phyloP scores from a whole-genome alignment of 768 basidiomycete genomes.

The Tulasnella sp. region DNA sequence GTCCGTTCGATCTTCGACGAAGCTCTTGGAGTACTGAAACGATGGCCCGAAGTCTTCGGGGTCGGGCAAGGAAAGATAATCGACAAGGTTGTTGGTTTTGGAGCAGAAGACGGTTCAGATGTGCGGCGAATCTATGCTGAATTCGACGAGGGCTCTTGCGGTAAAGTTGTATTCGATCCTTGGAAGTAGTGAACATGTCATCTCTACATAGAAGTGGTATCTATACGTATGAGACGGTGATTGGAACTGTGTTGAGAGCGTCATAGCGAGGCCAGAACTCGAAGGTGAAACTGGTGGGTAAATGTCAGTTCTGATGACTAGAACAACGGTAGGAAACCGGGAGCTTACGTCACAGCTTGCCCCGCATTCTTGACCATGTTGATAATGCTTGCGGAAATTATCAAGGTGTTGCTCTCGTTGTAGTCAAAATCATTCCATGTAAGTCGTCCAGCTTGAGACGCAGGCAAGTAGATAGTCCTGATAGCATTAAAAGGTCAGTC shows the following conservation, averaged over 20 bases:
- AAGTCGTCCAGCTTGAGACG: neutral
- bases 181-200: conserved; percentile 44
- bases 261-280: conserved; percentile 14
- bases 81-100: conserved; percentile 58
- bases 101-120: conserved; percentile 34
- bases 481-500: neutral
- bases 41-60: conserved; percentile 70
- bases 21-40: conserved; percentile 63
- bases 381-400: neutral
- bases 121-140: conserved; percentile 49
- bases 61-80: conserved; percentile 63
- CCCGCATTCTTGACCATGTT: neutral
- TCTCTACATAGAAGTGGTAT: neutral
- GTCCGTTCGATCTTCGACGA: conserved; percentile 71
- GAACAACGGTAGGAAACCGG: neutral
- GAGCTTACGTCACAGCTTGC: neutral
- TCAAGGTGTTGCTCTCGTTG: conserved; percentile 2
- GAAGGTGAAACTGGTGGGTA: neutral
- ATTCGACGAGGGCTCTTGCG: conserved; percentile 68
- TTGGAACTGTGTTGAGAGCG: neutral
- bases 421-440: neutral
- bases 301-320: neutral
- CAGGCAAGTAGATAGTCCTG: neutral
- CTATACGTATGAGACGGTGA: neutral
- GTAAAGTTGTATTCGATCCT: conserved; percentile 74